These are phyloP conservation scores for Vitis amurensis DNA, from an alignment of 164 flowering plant species.

Conservation along the genomic window DNA sequence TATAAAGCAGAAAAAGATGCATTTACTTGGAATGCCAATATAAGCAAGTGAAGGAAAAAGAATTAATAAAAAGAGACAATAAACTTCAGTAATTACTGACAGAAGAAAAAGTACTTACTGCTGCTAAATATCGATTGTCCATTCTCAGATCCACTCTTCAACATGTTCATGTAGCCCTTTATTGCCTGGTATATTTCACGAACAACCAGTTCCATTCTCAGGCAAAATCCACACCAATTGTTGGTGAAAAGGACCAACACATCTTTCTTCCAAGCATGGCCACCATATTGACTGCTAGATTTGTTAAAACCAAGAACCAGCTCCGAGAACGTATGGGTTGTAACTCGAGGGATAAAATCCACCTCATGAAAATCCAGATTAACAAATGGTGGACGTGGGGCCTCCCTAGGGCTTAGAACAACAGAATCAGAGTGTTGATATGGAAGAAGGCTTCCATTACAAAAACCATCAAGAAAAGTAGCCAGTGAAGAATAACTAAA, in stretches of 20 bases:
- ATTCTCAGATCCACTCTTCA: conserved; percentile 33
- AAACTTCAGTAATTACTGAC: not conserved
- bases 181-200: conserved; percentile 83
- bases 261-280: conserved; percentile 54
- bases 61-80: not conserved
- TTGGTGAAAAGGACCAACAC: conserved; percentile 86
- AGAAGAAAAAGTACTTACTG: conserved; percentile 32
- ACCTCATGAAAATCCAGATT: conserved; percentile 78
- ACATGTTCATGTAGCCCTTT: conserved; percentile 43
- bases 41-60: not conserved
- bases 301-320: conserved; percentile 49
- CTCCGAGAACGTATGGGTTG: conserved; percentile 48
- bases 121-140: conserved; percentile 18
- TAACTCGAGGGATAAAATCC: conserved; percentile 66
- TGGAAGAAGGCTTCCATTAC: conserved; percentile 68
- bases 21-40: not conserved
- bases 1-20: no score
- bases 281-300: conserved; percentile 25
- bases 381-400: conserved; percentile 62
- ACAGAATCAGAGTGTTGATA: conserved; percentile 56
- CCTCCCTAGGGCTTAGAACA: conserved; percentile 34
- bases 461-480: conserved; percentile 53
- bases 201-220: conserved; percentile 84
- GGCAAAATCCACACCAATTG: conserved; percentile 96
- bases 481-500: conserved; percentile 44